Evolutionary conservation across 805 yeast genomes (phyloP).

Genomic region (Myxozyma nipponensis): DNA sequence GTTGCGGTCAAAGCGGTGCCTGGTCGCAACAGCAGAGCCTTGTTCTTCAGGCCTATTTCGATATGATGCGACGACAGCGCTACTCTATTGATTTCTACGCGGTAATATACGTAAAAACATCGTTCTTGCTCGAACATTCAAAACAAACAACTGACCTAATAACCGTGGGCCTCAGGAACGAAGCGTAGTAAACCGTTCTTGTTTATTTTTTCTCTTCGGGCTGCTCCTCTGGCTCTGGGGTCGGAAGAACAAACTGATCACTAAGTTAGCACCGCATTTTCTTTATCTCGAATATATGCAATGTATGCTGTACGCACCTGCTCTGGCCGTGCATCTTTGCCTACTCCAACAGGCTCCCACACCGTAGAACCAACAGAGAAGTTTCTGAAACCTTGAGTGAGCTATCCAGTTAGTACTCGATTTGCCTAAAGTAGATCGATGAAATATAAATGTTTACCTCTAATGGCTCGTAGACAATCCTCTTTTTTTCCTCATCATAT

Average conservation of each 20-base stretch:
- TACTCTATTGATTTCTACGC: no score
- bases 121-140: no score
- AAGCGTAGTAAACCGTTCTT: no score
- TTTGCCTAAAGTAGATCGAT: no score
- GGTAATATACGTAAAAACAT: no score
- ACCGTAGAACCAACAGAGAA: slow-evolving; percentile 83
- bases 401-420: slow-evolving; percentile 30
- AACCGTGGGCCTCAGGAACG: no score
- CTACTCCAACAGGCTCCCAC: slow-evolving; percentile 90
- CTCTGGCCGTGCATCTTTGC: slow-evolving; percentile 77
- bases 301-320: slow-evolving; percentile 14
- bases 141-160: no score
- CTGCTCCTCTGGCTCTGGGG: slow-evolving; percentile 69
- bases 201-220: slow-evolving; percentile 42
- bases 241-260: slow-evolving; percentile 68
- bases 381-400: slow-evolving; percentile 90
- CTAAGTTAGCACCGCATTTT: neutral
- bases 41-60: no score
- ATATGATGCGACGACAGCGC: no score
- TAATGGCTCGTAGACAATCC: slow-evolving; percentile 84
- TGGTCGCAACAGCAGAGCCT: no score
- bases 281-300: neutral
- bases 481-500: slow-evolving; percentile 85
- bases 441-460: slow-evolving; percentile 40
- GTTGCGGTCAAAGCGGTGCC: no score